Evolutionary conservation across 129 eudicot species (phyloP).

Genomic region (Chrysanthemum makinoi): DNA sequence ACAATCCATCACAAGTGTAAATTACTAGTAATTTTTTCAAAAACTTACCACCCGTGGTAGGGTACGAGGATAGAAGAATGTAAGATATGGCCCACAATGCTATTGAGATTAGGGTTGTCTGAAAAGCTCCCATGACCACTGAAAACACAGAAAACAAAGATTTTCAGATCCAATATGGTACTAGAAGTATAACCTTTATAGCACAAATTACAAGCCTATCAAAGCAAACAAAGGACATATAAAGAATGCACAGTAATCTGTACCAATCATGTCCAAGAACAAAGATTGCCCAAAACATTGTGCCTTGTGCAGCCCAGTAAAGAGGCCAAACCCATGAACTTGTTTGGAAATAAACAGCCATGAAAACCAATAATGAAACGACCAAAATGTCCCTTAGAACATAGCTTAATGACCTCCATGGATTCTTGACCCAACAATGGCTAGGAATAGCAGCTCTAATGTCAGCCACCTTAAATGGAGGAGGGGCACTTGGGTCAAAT

Average conservation of each 20-base stretch:
- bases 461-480: slow-evolving; percentile 45
- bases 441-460: slow-evolving; percentile 49
- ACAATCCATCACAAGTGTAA: neutral
- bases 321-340: slow-evolving; percentile 63
- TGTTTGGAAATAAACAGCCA: slow-evolving; percentile 38
- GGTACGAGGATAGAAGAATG: slow-evolving; percentile 86
- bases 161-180: slow-evolving; percentile 21
- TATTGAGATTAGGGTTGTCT: slow-evolving; percentile 54
- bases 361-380: slow-evolving; percentile 34
- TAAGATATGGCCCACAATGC: slow-evolving; percentile 62
- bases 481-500: slow-evolving; percentile 46
- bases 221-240: slow-evolving; percentile 7
- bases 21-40: neutral
- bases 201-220: slow-evolving; percentile 11
- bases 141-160: slow-evolving; percentile 14
- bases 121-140: slow-evolving; percentile 94
- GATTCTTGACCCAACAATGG: slow-evolving; percentile 47
- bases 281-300: slow-evolving; percentile 84
- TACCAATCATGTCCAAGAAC: slow-evolving; percentile 91
- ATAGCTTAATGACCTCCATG: slow-evolving; percentile 44
- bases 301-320: slow-evolving; percentile 81
- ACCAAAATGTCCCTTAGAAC: slow-evolving; percentile 41
- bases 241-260: neutral
- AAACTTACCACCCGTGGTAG: slow-evolving; percentile 76
- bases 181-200: neutral